Base-by-base conservation (phyloP, 148 eudicot genomes). In the Chenopodium suecicum region DNA sequence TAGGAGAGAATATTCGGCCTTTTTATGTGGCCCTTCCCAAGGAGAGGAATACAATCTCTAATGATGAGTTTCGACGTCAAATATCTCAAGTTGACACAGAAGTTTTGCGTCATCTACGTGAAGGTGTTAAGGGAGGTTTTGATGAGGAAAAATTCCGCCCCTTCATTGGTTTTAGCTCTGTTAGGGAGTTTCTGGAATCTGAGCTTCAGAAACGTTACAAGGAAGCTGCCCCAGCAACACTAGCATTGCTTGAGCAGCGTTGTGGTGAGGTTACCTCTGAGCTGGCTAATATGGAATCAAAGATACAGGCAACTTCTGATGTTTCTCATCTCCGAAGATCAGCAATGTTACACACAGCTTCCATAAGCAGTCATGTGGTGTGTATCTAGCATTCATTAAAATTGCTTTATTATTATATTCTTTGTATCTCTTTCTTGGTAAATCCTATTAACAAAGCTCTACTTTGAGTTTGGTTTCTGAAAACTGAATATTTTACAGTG, bases 151-250 rank as follows among this genome's bases (percentile, higher is more conserved):
- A 96, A 74, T 96, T 88, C 70, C 90, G 87, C 80, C 89, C 94
- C 74, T 84, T 83, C 41, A 89, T 96, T 74, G 99, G 99, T 77
- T 96, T 96, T 86, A 84, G 90, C 79, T 85, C 92, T 79, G 95
- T 96, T 60, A 89, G 91, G 83, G 99, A 94, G 72, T 96, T 83
- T 80, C 79, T 96, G 84, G 99, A 96, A 86, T 80, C 95, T 74
- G 98, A 96, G 81, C 99, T 96, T 73, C 98, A 96, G 88, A 94
- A 89, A 86, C 87, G 94, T 69, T 96, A 96, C 76, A 96, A 94
- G 86, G 99, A 94, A 86, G 99, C 99, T 83, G 95, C 98, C 52
- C 99, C 99, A 44, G 92, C 98, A 75, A 96, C 99, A 81, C 82
- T 96, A 76, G 95, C 98, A 67, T 89, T 96, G 89, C 97, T 96